A percentile compares a stretch with the other conserved stretches of the same genome.
These are phyloP conservation scores for Suhomyces coccinellae DNA, from an alignment of 1,139 yeast species.

Conservation along the genomic window DNA sequence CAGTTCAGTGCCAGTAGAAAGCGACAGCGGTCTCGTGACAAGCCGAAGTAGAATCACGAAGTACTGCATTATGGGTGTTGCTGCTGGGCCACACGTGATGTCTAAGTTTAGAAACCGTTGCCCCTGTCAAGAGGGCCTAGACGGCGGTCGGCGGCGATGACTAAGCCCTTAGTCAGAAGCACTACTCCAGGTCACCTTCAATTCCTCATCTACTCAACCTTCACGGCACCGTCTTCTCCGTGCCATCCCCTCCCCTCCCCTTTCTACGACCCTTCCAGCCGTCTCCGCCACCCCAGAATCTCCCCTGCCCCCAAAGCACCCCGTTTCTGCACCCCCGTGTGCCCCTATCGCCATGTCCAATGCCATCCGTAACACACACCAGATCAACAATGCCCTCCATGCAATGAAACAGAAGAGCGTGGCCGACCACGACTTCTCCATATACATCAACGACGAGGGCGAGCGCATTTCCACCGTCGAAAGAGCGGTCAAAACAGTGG, in stretches of 20 bases:
- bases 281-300: not conserved
- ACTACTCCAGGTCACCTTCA: not conserved
- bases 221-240: not conserved
- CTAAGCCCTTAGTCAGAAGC: not conserved
- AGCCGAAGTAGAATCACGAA: too few relatives aligned
- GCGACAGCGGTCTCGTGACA: too few relatives aligned
- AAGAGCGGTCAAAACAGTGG: conserved; percentile 63
- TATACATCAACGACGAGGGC: conserved; percentile 72
- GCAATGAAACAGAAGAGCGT: conserved; percentile 60
- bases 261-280: not conserved
- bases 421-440: conserved; percentile 46
- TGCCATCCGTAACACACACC: conserved; percentile 46
- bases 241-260: not conserved
- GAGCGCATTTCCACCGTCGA: conserved; percentile 61
- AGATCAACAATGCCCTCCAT: conserved; percentile 73
- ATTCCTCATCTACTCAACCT: not conserved
- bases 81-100: not conserved
- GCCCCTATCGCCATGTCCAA: conserved; percentile 13
- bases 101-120: conserved; percentile 1
- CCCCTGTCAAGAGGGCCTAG: conserved; percentile 1
- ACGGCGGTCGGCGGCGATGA: not conserved
- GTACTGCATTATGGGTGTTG: too few relatives aligned
- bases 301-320: not conserved
- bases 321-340: not conserved
- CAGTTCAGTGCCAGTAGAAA: too few relatives aligned